Base-by-base conservation (phyloP, 1,284 basidiomycete genomes). In the Rhodotorula sp. region DNA sequence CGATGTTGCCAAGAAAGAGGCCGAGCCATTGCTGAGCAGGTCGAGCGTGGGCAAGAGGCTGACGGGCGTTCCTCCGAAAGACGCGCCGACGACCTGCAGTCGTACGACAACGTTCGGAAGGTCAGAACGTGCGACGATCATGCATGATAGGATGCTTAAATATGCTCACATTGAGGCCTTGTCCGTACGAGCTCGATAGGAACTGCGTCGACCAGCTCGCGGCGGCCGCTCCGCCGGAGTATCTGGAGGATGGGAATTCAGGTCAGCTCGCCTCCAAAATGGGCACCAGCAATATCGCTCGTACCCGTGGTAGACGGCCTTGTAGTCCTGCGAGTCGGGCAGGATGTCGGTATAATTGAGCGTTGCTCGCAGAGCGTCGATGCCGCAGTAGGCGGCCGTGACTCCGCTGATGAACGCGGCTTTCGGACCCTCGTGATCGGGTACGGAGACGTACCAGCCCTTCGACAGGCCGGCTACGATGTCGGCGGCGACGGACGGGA, bases 361-460 rank as follows among this genome's bases (percentile, higher is more conserved):
- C 1, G 54, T 16, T 3, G 64, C 64, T 19, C 64, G n/a, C 19
- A 66, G 31, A 10, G 58, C 64, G 28, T 66, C 64, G 26, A 66
- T 15, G 3, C 58, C 64, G 8, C 58, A 58, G 15, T 34, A 38
- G 14, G 58, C 64, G 43, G 54, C 58, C 14, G 50, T 55, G 2
- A 34, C 15, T 49, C 64, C 64, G 26, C 31, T 43, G 58, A 66
- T 66, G 64, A 66, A 66, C 0, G 64, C 38, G 5, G 58, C 50
- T 8, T 48, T 54, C 26, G 23, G 12, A 3, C 58, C 59, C 19
- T 60, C 58, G 59, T 66, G 64, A n/a, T 66, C 64, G 14, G 64
- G 64, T 12, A 56, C 19, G 19, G 54, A 43, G 19, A 56, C 54
- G 12, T 48, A 56, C 58, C 59, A 66, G 19, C 64, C 64, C 16